These are phyloP conservation scores for Monosporascus sp. DNA, from an alignment of 2,329 filamentous ascomycete species.

Conservation along the genomic window DNA sequence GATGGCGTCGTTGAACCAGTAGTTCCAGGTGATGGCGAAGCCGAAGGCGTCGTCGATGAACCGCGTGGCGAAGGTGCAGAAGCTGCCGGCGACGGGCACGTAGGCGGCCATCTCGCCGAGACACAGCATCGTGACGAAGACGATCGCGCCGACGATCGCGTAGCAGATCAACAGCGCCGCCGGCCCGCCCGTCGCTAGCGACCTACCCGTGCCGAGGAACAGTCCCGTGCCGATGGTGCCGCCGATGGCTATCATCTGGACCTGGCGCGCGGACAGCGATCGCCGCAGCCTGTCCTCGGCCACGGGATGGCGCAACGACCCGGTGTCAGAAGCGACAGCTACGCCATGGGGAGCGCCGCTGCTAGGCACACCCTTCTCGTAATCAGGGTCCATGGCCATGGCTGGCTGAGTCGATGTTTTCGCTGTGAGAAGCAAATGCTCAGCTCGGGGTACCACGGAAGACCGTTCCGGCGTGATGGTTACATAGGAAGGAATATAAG, in stretches of 20 bases:
- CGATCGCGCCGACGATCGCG: constrained; percentile 50
- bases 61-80: constrained; percentile 50
- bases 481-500: no score
- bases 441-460: no score
- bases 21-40: constrained; percentile 54
- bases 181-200: constrained; percentile 55
- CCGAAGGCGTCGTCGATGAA: constrained; percentile 51
- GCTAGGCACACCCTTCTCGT: constrained; percentile 10
- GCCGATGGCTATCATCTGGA: constrained; percentile 63
- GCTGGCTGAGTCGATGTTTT: no score
- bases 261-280: constrained; percentile 55
- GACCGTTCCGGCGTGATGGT: no score
- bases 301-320: constrained; percentile 6
- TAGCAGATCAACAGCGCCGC: constrained; percentile 55
- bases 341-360: background rate
- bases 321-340: background rate
- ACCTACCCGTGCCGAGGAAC: constrained; percentile 58
- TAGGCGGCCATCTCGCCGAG: constrained; percentile 59
- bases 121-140: constrained; percentile 54
- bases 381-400: constrained; percentile 9
- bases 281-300: constrained; percentile 45
- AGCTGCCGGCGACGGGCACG: constrained; percentile 48
- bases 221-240: constrained; percentile 57
- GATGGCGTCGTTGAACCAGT: constrained; percentile 64
- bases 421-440: no score